Evolutionary conservation across 306 rosid genomes (phyloP).

Genomic region (Cucurbita moschata): DNA sequence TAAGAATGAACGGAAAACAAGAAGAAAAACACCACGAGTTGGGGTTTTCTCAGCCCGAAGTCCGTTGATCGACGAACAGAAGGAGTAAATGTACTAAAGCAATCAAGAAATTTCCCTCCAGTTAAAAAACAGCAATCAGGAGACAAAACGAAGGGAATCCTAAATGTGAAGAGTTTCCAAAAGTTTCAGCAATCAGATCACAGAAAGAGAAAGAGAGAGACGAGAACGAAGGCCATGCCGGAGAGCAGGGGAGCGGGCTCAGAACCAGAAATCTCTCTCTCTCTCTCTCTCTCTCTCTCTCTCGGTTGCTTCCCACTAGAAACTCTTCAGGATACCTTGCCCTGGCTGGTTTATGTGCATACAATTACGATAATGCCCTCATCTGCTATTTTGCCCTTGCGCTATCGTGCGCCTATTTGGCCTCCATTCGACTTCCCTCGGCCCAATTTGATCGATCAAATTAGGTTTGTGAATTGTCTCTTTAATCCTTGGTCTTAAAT

Average conservation of each 20-base stretch:
- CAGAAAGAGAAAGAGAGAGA: constrained; percentile 19
- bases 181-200: constrained; percentile 51
- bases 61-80: constrained; percentile 29
- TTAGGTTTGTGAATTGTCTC: too few relatives aligned
- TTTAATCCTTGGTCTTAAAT: too few relatives aligned
- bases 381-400: neutral
- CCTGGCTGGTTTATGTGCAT: neutral
- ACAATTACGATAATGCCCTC: constrained; percentile 6
- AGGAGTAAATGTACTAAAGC: constrained; percentile 11
- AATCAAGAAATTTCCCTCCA: neutral
- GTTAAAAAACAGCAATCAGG: neutral
- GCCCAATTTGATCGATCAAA: neutral
- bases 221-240: neutral
- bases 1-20: neutral
- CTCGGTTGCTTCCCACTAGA: constrained; percentile 15
- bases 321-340: constrained; percentile 4
- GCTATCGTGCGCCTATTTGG: neutral
- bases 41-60: constrained; percentile 21
- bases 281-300: neutral
- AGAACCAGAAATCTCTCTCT: constrained; percentile 3
- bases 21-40: neutral
- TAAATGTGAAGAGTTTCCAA: constrained; percentile 26
- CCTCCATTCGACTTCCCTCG: neutral
- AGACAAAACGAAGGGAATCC: constrained; percentile 5
- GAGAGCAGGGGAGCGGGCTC: neutral